phyloP scores from a whole-genome alignment of 1,284 basidiomycete genomes.

The Heliocybe sulcata region DNA sequence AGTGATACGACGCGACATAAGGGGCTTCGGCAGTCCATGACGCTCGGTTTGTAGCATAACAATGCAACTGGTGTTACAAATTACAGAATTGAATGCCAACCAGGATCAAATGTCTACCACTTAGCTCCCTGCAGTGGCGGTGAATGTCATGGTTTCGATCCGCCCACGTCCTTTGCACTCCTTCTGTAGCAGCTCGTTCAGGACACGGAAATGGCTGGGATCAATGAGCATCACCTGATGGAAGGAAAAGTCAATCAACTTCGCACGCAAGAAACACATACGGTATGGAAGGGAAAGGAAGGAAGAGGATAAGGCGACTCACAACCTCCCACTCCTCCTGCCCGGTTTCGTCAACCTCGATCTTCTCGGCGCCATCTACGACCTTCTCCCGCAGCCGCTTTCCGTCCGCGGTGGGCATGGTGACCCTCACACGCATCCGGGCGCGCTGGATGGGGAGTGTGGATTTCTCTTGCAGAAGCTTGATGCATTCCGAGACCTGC shows the following conservation, averaged over 20 bases:
- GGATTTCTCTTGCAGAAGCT: constrained; percentile 70
- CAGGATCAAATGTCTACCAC: constrained; percentile 1
- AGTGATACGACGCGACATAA: neutral
- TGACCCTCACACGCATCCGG: constrained; percentile 86
- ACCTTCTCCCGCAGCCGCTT: constrained; percentile 72
- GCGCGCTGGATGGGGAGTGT: constrained; percentile 90
- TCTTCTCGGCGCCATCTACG: constrained; percentile 66
- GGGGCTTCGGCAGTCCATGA: too few species aligned
- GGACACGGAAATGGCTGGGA: constrained; percentile 83
- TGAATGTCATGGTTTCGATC: constrained; percentile 76
- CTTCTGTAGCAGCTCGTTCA: constrained; percentile 87
- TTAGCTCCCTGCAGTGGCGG: constrained; percentile 41
- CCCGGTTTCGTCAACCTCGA: constrained; percentile 80
- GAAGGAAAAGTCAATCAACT: constrained; percentile 4
- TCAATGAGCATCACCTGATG: constrained; percentile 84
- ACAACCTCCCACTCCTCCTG: constrained; percentile 86
- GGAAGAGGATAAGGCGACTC: constrained; percentile 21
- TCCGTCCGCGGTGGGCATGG: constrained; percentile 70
- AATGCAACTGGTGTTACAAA: too few species aligned
- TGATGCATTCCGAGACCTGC: constrained; percentile 90
- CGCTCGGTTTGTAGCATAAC: too few species aligned
- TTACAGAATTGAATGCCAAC: neutral
- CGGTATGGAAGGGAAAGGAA: neutral
- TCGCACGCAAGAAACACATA: neutral
- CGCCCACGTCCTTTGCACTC: constrained; percentile 84